phyloP scores from a whole-genome alignment of 1,284 basidiomycete species.

The Malassezia nana region DNA sequence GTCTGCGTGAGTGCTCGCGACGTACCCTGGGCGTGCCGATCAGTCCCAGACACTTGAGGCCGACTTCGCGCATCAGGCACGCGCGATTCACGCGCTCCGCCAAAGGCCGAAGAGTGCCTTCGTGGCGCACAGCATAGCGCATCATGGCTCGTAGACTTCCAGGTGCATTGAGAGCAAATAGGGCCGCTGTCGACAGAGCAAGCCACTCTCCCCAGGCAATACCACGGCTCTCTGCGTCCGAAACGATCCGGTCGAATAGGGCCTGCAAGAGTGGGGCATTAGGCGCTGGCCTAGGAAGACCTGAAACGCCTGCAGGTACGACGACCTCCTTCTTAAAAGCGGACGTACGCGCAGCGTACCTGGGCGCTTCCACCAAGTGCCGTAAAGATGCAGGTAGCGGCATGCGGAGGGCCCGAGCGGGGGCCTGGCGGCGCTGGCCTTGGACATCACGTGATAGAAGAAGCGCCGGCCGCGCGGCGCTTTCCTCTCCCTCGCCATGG shows the following conservation, averaged over 20 bases:
- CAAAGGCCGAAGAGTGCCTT: slow-evolving; percentile 51
- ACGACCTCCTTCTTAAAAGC: slow-evolving; percentile 47
- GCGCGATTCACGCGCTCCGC: slow-evolving; percentile 56
- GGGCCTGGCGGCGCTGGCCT: neutral
- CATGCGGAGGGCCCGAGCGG: slow-evolving; percentile 1
- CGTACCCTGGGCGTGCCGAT: slow-evolving; percentile 67
- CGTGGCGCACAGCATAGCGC: slow-evolving; percentile 56
- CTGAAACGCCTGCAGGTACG: slow-evolving; percentile 49
- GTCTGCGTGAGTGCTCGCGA: neutral
- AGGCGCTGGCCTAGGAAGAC: slow-evolving; percentile 58
- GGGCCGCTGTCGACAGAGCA: slow-evolving; percentile 70
- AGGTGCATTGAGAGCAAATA: slow-evolving; percentile 74
- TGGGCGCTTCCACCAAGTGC: slow-evolving; percentile 62
- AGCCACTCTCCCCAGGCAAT: slow-evolving; percentile 68
- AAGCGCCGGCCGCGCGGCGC: neutral
- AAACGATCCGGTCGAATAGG: slow-evolving; percentile 54
- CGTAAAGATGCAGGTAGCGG: slow-evolving; percentile 55
- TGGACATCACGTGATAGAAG: slow-evolving; percentile 6
- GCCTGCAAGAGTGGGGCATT: slow-evolving; percentile 54
- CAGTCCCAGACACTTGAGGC: slow-evolving; percentile 85
- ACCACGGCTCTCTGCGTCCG: slow-evolving; percentile 58
- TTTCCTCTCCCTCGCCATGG: slow-evolving; percentile 1
- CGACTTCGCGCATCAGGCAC: slow-evolving; percentile 79
- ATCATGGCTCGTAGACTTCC: slow-evolving; percentile 67
- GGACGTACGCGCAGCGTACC: slow-evolving; percentile 58